A percentile compares a stretch with the other conserved stretches of the same genome.
phyloP scores from a whole-genome alignment of 2,329 filamentous ascomycete species.

The Alternaria sp. region DNA sequence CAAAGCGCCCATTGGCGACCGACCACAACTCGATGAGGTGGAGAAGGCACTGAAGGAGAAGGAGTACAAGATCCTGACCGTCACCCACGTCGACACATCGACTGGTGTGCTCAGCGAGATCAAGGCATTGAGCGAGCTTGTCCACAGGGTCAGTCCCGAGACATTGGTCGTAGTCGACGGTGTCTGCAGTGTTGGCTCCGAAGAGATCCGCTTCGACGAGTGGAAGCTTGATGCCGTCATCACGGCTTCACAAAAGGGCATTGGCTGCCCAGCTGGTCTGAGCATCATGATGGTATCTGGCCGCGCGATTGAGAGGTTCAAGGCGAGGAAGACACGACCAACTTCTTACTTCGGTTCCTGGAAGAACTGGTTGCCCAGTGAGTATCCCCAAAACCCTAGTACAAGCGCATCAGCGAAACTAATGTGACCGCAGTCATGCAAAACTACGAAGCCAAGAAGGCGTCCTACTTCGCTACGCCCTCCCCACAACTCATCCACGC shows the following conservation, averaged over 20 bases:
- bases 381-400: neutral
- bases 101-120: slow-evolving; percentile 95
- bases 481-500: slow-evolving; percentile 93
- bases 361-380: slow-evolving; percentile 95
- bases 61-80: slow-evolving; percentile 91
- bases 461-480: slow-evolving; percentile 96
- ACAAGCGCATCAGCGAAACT: slow-evolving; percentile 11
- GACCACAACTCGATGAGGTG: slow-evolving; percentile 84
- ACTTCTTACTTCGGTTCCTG: slow-evolving; percentile 93
- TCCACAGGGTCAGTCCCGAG: slow-evolving; percentile 85
- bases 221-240: slow-evolving; percentile 93
- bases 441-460: slow-evolving; percentile 97
- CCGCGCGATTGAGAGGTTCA: slow-evolving; percentile 80
- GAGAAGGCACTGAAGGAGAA: slow-evolving; percentile 88
- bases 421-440: slow-evolving; percentile 75
- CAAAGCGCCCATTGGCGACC: slow-evolving; percentile 84
- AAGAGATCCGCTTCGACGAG: slow-evolving; percentile 94
- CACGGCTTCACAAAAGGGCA: slow-evolving; percentile 95
- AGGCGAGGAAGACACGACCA: slow-evolving; percentile 80
- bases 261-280: slow-evolving; percentile 91
- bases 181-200: slow-evolving; percentile 94
- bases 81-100: slow-evolving; percentile 97
- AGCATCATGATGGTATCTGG: slow-evolving; percentile 94
- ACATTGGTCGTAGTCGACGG: slow-evolving; percentile 93
- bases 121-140: slow-evolving; percentile 79